Base-by-base conservation (phyloP, 2,329 filamentous ascomycete species). In the Ophiostoma novo-ulmi region DNA sequence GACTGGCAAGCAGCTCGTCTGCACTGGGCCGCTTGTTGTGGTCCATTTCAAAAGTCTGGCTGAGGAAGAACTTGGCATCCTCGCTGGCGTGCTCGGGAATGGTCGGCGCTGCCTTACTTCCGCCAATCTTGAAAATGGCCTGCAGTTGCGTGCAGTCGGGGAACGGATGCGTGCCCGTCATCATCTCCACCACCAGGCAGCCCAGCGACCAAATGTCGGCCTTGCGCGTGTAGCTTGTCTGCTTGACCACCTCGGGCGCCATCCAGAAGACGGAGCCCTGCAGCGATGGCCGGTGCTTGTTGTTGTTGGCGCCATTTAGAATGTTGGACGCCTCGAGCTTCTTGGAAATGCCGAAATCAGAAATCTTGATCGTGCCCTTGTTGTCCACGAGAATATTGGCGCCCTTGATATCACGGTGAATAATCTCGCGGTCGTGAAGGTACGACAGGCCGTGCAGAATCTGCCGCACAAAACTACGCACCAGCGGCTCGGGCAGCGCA, bases 211-310 rank as follows among this genome's bases (percentile, higher is more conserved):
- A 99, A 76, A 99, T 99, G 77, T 99, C 95, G 17, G 95, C 95
- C 82, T 98, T 98, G 81, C 94, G 93, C 5, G 94, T 98, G 81
- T 99, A 97, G 6, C 93, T 94, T 3, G 94, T 98, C 81, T 98
- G 95, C 77, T 95, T 95, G 73, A 99, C 95, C 26, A 99, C 95
- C 82, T 99, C 95, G 10, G 95, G 95, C 0, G 95, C 95, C 95
- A 99, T 99, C 95, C 95, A 99, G 82, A 97, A 99, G 69, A 99
- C 95, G 36, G 93, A 97, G 17, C 95, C 95, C 80, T 99, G 95
- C 3, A 99, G 87, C 1, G 94, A 98, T 2, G 89, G 88, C 5
- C 88, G 84, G 76, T 91, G 85, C 78, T 88, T 89, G 80, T 86
- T 88, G 80, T 88, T 89, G 77, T 85, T 87, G 77, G 83, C 89